Base-by-base conservation (phyloP, 208 protist species). In the Crithidia fasciculata region DNA sequence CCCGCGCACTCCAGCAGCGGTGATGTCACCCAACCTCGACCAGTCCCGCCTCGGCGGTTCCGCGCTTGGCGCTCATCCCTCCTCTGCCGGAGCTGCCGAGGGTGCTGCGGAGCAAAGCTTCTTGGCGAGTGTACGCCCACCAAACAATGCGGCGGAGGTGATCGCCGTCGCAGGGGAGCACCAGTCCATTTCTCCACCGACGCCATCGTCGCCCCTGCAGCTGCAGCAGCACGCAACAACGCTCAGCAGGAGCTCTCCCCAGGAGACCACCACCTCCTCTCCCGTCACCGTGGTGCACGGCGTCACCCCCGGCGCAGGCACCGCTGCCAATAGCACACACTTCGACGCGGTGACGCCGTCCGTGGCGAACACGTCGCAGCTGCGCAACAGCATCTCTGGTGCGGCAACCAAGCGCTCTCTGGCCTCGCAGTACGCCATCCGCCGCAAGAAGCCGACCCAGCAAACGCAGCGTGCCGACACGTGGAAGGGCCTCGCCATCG, bases 391-490 rank as follows among this genome's bases (percentile, higher is more conserved):
- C 18, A 15, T 59, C 5, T 28, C 67, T 8, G 57, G 59, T 16
- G 16, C 53, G 5, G 39, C 50, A 8, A 79, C 57, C 45, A 81
- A 61, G 19, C 81, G 81, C 40, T 81, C 78, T 2, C 64, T 87
- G 19, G 82, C 82, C 19, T 84, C 72, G 49, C 82, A 75, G 65
- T 87, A 87, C 57, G 82, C 82, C 28, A 81, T 81, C 12, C 74
- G 82, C n/a, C 55, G 62, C 28, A 56, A 47, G 8, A 70, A 53
- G 47, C 60, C 53, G 2, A 41, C 63, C 4, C 16, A 8, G 3
- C 45, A 49, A 28, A 58, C 53, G 5, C 67, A 71, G 40, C 55
- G 45, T 12, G 44, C 60, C 9, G 61, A 70, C 3, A 41, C 19
- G 5, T 53, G 61, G 53, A 72, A 79, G 41, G 45, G 15, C 13